Percentiles rank a stretch among this genome's conserved stretches.
Evolutionary conservation across 441 rosid species (phyloP).

Genomic region (Populus trichocarpa): DNA sequence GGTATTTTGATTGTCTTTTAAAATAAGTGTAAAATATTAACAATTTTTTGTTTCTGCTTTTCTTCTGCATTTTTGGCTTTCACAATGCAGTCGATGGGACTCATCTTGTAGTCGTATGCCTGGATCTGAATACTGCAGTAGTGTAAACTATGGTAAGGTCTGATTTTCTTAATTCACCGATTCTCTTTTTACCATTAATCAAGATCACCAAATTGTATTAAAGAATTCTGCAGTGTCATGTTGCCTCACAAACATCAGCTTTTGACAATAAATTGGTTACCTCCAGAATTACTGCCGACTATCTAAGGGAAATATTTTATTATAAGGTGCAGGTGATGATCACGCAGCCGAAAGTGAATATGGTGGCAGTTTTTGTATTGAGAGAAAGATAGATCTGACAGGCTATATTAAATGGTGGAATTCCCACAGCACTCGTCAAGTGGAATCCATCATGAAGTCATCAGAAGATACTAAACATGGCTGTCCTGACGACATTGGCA

Average conservation of each 20-base stretch:
- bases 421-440: constrained; percentile 59
- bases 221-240: constrained; percentile 5
- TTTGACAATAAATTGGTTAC: constrained; percentile 5
- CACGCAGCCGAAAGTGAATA: constrained; percentile 65
- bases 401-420: constrained; percentile 94
- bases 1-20: not conserved
- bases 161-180: not conserved
- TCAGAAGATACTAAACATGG: constrained; percentile 57
- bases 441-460: constrained; percentile 56
- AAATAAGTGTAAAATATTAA: not conserved
- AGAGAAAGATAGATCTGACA: constrained; percentile 83
- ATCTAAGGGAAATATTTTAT: constrained; percentile 16
- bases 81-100: constrained; percentile 62
- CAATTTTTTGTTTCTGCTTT: constrained; percentile 15
- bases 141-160: constrained; percentile 57
- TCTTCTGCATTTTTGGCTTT: not conserved
- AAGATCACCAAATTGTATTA: not conserved
- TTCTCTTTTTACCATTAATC: not conserved
- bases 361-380: constrained; percentile 47
- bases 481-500: constrained; percentile 51
- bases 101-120: constrained; percentile 70
- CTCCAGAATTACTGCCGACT: not conserved
- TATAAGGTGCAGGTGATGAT: constrained; percentile 64
- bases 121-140: constrained; percentile 75
- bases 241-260: not conserved